Percentiles rank a stretch among this genome's conserved stretches.
These are phyloP conservation scores for Kluyveromyces sp. DNA, from an alignment of 1,139 yeast genomes.

Conservation along the genomic window DNA sequence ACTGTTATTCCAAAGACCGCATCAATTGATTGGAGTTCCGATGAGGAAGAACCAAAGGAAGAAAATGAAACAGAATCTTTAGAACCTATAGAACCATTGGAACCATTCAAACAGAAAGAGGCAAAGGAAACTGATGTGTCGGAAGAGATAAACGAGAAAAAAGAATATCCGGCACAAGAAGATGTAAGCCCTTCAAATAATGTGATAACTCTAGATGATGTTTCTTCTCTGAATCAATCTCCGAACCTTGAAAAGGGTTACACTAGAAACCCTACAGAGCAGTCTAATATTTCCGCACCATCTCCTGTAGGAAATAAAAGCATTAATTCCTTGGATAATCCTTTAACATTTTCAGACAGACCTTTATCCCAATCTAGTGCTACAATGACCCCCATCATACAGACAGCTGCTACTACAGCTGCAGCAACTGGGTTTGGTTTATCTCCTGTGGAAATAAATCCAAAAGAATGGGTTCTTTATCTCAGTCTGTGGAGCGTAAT, in stretches of 20 bases:
- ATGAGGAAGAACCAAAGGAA: conserved; percentile 49
- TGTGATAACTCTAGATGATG: background rate
- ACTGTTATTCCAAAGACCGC: conserved; percentile 73
- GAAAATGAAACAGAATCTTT: background rate
- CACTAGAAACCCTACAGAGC: background rate
- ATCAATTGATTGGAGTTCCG: conserved; percentile 74
- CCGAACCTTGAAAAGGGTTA: background rate
- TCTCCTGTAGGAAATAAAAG: background rate
- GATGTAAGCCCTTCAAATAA: background rate
- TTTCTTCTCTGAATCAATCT: background rate
- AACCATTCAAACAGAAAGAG: too few species aligned
- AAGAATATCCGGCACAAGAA: background rate
- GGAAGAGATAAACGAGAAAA: too few species aligned
- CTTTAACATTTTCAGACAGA: conserved; percentile 1
- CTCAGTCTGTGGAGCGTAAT: conserved; percentile 15
- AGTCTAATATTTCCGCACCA: background rate
- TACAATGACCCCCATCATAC: background rate
- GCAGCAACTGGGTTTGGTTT: background rate
- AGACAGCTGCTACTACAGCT: background rate
- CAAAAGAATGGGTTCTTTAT: background rate
- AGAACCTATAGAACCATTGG: too few species aligned
- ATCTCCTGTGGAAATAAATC: background rate
- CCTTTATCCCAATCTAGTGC: conserved; percentile 4
- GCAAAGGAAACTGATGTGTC: too few species aligned
- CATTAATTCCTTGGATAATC: background rate